A percentile compares a stretch with the other conserved stretches of the same genome.
Conservation (phyloP, 2,329 filamentous ascomycete species). For the Aspergillus caelatus region DNA sequence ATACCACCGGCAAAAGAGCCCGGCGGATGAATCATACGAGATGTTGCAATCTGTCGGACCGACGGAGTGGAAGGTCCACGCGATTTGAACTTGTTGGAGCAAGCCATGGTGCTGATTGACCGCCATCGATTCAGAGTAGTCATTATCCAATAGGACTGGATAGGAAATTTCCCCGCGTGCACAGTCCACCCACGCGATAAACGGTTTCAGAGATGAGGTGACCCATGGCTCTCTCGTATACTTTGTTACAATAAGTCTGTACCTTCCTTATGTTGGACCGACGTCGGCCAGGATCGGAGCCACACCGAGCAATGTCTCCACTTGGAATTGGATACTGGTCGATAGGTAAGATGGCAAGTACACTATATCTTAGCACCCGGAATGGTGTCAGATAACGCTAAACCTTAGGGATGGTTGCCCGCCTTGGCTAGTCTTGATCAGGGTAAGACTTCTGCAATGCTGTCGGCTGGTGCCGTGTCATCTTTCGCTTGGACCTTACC, state of each 20-base stretch:
- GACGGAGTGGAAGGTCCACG: slow-evolving; percentile 14
- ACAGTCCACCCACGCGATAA: background rate
- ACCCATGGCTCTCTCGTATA: background rate
- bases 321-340: background rate
- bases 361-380: background rate
- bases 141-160: slow-evolving; percentile 6
- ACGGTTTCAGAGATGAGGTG: background rate
- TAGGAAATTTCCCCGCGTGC: slow-evolving; percentile 8
- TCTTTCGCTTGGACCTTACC: slow-evolving; percentile 21
- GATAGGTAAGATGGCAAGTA: too few species aligned
- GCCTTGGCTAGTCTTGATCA: background rate
- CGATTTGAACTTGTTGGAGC: slow-evolving; percentile 1
- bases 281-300: background rate
- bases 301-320: background rate
- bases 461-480: background rate
- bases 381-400: background rate
- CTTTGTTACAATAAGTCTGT: background rate
- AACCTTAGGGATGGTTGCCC: background rate
- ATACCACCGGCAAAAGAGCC: background rate
- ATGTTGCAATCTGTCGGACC: background rate
- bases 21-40: background rate
- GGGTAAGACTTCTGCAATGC: slow-evolving; percentile 2
- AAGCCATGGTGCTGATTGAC: slow-evolving; percentile 3
- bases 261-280: background rate
- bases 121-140: background rate